Base-by-base conservation (phyloP, 306 rosid genomes). In the Casuarina equisetifolia region DNA sequence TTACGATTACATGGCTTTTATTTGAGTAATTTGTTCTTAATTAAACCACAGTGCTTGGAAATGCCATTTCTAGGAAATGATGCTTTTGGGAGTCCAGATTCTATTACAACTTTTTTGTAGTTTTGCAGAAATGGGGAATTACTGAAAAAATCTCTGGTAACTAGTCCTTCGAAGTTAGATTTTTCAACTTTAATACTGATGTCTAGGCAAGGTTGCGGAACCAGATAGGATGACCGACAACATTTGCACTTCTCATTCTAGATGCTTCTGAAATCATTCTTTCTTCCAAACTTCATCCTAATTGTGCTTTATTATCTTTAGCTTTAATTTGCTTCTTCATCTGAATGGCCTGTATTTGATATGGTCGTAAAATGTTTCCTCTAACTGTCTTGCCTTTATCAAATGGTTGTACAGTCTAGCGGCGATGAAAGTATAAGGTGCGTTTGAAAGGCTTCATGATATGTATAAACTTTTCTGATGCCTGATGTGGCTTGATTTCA, bases 401-500 rank as follows among this genome's bases (percentile, higher is more conserved):
- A 62, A 63, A 81, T 86, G 90, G 83, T 79, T 64, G 79, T 79
- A 68, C 86, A 80, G 78, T 84, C 82, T 59, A 72, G 57, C 42
- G 68, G 86, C 78, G 83, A 79, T 62, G 88, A 84, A 79, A 83
- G 85, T 80, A 79, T 48, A 55, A 84, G 64, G 78, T 80, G 85
- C 74, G 85, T 76, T 77, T 85, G 84, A 79, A 76, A 83, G 76
- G 75, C 84, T 11, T 82, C 79, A 64, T 67, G 83, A 74, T 62
- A 81, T 84, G 81, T 81, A 96, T 87, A 89, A 82, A 92, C 80
- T 61, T 54, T 59, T 73, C 82, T 79, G 61, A 66, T 80, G 76
- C 75, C 68, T 58, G 50, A 72, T 85, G 71, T 17, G 51, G 74
- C 77, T 72, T 54, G 45, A 51, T 78, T 48, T 73, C 71, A 54